phyloP scores from a whole-genome alignment of 225 moss, liverwort and hornwort genomes.

The Polytrichum commune region DNA sequence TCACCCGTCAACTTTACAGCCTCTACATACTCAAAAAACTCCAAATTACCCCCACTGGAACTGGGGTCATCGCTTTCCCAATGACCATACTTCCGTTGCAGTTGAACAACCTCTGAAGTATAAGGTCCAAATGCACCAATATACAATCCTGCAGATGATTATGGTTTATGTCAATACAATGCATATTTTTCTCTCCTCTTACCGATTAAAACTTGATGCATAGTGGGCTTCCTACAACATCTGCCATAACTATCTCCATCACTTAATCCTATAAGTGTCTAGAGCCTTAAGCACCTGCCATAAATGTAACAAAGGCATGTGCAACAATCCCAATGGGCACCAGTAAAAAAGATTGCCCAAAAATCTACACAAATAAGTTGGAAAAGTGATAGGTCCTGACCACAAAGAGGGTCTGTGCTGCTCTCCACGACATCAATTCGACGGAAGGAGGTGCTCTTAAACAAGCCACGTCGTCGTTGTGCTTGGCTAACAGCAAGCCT shows the following conservation, averaged over 20 bases:
- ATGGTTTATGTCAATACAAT: too few species aligned
- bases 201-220: too few species aligned
- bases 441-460: constrained; percentile 82
- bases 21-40: constrained; percentile 99
- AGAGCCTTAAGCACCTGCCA: too few species aligned
- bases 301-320: too few species aligned
- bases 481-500: constrained; percentile 98
- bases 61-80: constrained; percentile 78
- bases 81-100: constrained; percentile 88
- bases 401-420: constrained; percentile 88
- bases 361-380: not conserved
- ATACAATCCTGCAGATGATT: constrained; percentile 59
- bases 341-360: not conserved
- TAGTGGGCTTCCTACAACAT: too few species aligned
- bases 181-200: too few species aligned
- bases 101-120: constrained; percentile 97
- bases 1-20: constrained; percentile 98
- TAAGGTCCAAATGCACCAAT: constrained; percentile 99
- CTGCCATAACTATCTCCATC: too few species aligned
- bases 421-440: constrained; percentile 78
- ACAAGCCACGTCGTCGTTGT: constrained; percentile 92
- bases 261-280: too few species aligned
- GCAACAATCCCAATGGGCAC: not conserved
- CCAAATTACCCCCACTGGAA: constrained; percentile 66
- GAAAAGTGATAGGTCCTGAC: constrained; percentile 28